phyloP scores from a whole-genome alignment of 768 basidiomycete species.

The Hygrophorus pudorinus region DNA sequence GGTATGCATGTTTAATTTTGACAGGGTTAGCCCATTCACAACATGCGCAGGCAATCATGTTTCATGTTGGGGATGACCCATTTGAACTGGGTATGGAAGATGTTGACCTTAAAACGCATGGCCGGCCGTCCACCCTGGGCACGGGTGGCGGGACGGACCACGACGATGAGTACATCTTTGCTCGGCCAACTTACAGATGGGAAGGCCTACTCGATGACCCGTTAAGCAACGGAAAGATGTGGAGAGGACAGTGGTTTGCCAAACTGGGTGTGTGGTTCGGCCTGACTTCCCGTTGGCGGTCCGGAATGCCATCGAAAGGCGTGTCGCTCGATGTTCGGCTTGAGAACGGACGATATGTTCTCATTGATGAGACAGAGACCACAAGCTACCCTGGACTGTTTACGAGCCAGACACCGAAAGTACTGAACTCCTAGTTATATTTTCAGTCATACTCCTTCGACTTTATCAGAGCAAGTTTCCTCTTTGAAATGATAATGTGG shows the following conservation, averaged over 20 bases:
- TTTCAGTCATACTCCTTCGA: too few relatives aligned
- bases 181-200: constrained; percentile 59
- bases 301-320: constrained; percentile 40
- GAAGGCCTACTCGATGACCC: constrained; percentile 57
- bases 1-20: constrained; percentile 24
- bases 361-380: constrained; percentile 10
- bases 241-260: constrained; percentile 30
- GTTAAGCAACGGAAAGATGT: constrained; percentile 25
- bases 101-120: constrained; percentile 43
- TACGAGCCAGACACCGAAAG: too few relatives aligned
- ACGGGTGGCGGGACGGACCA: constrained; percentile 68
- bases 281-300: constrained; percentile 51
- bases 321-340: constrained; percentile 51
- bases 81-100: constrained; percentile 55
- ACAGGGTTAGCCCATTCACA: not conserved
- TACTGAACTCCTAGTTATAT: too few relatives aligned
- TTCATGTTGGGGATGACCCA: constrained; percentile 46
- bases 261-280: constrained; percentile 66
- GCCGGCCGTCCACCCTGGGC: constrained; percentile 44
- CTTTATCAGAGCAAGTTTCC: too few relatives aligned
- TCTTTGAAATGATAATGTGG: too few relatives aligned
- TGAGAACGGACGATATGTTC: constrained; percentile 48
- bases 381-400: too few relatives aligned
- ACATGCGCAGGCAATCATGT: constrained; percentile 41
- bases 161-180: constrained; percentile 48